phyloP scores from a whole-genome alignment of 1,284 basidiomycete species.

The Malassezia vespertilionis region DNA sequence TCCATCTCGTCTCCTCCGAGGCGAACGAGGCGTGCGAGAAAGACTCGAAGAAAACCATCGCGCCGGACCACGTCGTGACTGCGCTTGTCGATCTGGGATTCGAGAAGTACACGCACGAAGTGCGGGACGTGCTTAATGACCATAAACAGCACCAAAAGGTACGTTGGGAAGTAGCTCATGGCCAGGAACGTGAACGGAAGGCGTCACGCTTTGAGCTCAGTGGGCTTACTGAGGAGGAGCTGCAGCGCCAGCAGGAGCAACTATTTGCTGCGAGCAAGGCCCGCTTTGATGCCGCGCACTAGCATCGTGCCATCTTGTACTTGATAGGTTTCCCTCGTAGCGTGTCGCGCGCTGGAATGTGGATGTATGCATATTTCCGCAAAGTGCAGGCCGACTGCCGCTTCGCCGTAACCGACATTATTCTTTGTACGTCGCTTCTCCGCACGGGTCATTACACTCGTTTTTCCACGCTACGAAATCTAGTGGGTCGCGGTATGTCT shows the following conservation, averaged over 20 bases:
- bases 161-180: background rate
- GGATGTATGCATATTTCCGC: too few relatives aligned
- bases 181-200: slow-evolving; percentile 57
- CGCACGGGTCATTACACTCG: too few relatives aligned
- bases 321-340: too few relatives aligned
- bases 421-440: too few relatives aligned
- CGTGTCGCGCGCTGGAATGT: too few relatives aligned
- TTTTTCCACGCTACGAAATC: too few relatives aligned
- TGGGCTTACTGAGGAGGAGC: slow-evolving; percentile 80
- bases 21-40: slow-evolving; percentile 96
- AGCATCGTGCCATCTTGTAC: too few relatives aligned
- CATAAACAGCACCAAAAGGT: slow-evolving; percentile 86
- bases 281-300: slow-evolving; percentile 50
- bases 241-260: slow-evolving; percentile 73
- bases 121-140: slow-evolving; percentile 81
- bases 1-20: slow-evolving; percentile 91
- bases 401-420: too few relatives aligned
- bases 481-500: too few relatives aligned
- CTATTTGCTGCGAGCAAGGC: slow-evolving; percentile 75
- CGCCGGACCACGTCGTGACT: slow-evolving; percentile 87
- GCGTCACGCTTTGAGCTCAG: slow-evolving; percentile 61
- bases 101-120: slow-evolving; percentile 71
- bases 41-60: slow-evolving; percentile 98
- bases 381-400: too few relatives aligned
- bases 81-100: slow-evolving; percentile 89